These are phyloP conservation scores for Eutypella sp. DNA, from an alignment of 2,329 filamentous ascomycete species.

Conservation along the genomic window DNA sequence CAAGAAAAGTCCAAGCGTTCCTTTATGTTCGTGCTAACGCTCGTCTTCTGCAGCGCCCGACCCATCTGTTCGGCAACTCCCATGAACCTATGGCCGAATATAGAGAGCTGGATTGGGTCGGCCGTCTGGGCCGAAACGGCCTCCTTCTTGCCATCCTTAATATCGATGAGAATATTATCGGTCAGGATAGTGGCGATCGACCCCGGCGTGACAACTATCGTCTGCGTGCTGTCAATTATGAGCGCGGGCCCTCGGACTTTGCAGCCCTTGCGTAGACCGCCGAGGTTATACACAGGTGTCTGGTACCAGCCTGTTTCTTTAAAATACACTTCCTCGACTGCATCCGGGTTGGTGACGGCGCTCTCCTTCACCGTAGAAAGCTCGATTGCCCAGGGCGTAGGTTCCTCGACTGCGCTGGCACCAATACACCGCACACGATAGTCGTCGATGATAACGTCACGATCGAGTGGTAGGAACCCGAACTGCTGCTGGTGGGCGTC, in stretches of 20 bases:
- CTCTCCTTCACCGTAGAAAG: conserved; percentile 3
- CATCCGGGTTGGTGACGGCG: neutral
- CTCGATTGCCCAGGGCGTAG: conserved; percentile 7
- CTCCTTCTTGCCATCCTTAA: conserved; percentile 2
- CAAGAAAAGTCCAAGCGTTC: conserved; percentile 79
- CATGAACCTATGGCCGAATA: conserved; percentile 53
- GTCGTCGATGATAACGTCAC: conserved; percentile 7
- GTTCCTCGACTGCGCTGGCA: conserved; percentile 1
- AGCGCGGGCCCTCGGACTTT: conserved; percentile 6
- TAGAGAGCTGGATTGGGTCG: conserved; percentile 8
- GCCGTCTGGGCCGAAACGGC: neutral
- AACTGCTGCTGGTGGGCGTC: conserved; percentile 10
- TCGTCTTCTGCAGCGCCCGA: conserved; percentile 69
- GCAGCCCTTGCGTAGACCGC: conserved; percentile 4
- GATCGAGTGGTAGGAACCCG: conserved; percentile 6
- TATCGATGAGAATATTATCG: conserved; percentile 7
- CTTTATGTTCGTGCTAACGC: conserved; percentile 74
- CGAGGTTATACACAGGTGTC: conserved; percentile 5
- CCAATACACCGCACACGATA: conserved; percentile 6
- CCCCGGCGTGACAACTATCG: conserved; percentile 9
- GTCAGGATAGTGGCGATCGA: conserved; percentile 8
- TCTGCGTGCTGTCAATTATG: conserved; percentile 10
- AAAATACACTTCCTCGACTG: conserved; percentile 5
- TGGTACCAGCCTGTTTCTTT: conserved; percentile 6
- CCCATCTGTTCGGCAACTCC: conserved; percentile 82